phyloP scores from a whole-genome alignment of 1,284 basidiomycete genomes.

The Coniferiporia weirii region DNA sequence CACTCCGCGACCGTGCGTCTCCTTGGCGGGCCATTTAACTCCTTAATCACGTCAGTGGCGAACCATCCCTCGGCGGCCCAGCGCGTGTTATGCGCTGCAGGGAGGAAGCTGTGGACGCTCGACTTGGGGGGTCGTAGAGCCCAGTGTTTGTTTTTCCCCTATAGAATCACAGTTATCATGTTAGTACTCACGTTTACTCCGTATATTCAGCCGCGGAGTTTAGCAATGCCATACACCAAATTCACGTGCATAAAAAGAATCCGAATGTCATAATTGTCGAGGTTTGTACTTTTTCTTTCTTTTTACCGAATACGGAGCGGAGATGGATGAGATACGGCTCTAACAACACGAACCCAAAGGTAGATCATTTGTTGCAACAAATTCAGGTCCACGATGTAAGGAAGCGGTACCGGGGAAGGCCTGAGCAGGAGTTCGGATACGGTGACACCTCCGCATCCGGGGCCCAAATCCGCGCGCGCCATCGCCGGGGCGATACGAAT shows the following conservation, averaged over 20 bases:
- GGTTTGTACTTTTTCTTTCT: conserved; percentile 28
- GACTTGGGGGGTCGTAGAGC: conserved; percentile 27
- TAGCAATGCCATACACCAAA: conserved; percentile 39
- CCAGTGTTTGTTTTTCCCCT: conserved; percentile 15
- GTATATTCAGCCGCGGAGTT: conserved; percentile 24
- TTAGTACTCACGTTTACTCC: background rate
- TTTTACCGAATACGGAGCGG: no score
- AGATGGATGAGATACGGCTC: background rate
- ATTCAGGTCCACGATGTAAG: conserved; percentile 43
- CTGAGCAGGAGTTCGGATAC: conserved; percentile 43
- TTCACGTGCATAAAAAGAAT: conserved; percentile 40
- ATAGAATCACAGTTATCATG: background rate
- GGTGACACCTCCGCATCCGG: conserved; percentile 29
- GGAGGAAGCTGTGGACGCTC: conserved; percentile 30
- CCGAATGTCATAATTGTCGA: conserved; percentile 41
- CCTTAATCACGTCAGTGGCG: background rate
- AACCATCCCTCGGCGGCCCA: background rate
- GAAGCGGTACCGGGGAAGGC: conserved; percentile 32
- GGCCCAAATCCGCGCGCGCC: conserved; percentile 14
- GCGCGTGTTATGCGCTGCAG: conserved; percentile 20
- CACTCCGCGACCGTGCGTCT: background rate
- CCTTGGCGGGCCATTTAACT: background rate
- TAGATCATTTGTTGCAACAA: conserved; percentile 44
- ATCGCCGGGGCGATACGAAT: conserved; percentile 23
- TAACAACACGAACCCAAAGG: conserved; percentile 28